These are phyloP conservation scores for Aspergillus uvarum DNA, from an alignment of 2,329 filamentous ascomycete species.

Conservation along the genomic window DNA sequence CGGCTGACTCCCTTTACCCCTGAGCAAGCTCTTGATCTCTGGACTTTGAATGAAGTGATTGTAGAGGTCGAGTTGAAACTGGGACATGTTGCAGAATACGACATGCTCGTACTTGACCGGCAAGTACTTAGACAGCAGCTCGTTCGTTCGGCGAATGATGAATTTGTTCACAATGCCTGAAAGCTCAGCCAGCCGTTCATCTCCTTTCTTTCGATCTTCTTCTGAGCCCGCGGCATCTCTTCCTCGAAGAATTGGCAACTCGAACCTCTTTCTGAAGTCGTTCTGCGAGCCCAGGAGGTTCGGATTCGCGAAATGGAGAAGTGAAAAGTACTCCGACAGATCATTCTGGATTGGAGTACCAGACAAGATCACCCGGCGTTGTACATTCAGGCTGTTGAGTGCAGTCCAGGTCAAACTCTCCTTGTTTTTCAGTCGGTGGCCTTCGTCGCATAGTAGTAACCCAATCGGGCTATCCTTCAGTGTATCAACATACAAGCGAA, in stretches of 20 bases:
- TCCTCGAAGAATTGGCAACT: constrained; percentile 86
- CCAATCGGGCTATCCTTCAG: constrained; percentile 88
- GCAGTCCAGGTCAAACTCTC: constrained; percentile 95
- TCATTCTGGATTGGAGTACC: constrained; percentile 98
- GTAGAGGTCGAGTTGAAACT: constrained; percentile 90
- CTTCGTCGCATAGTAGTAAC: constrained; percentile 91
- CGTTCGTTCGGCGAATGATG: constrained; percentile 95
- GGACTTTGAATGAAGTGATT: constrained; percentile 97
- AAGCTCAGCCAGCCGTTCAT: constrained; percentile 78
- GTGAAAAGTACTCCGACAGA: constrained; percentile 93
- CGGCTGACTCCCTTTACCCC: constrained; percentile 92
- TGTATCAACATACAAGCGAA: constrained; percentile 86
- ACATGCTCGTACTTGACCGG: constrained; percentile 99
- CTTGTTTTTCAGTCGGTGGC: constrained; percentile 92
- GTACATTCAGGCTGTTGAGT: constrained; percentile 85
- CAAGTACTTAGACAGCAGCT: constrained; percentile 95
- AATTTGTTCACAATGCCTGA: constrained; percentile 92
- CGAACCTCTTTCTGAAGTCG: constrained; percentile 92
- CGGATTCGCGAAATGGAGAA: constrained; percentile 96
- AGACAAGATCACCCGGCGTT: constrained; percentile 87
- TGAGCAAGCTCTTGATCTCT: constrained; percentile 85
- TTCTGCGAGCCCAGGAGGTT: constrained; percentile 81
- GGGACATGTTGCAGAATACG: constrained; percentile 92
- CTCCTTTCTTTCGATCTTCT: constrained; percentile 75
- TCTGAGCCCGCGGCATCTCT: constrained; percentile 88